Conservation (phyloP, 2,329 filamentous ascomycete species). For the Penicillium sclerotiorum region DNA sequence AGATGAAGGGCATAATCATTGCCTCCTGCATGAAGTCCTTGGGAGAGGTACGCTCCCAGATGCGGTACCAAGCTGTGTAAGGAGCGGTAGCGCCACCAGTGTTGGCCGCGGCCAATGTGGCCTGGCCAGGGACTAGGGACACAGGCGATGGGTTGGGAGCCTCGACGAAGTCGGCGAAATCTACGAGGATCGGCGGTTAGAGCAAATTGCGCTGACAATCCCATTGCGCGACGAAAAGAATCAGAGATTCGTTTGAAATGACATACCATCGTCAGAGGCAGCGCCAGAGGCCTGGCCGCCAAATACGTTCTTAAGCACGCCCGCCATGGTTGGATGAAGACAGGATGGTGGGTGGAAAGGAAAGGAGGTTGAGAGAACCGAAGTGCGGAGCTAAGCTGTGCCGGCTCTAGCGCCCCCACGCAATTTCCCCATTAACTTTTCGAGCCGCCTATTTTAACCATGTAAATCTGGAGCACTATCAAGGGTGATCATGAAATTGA, state of each 20-base stretch:
- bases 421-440: slow-evolving; percentile 36
- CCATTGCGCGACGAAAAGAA: too few species aligned
- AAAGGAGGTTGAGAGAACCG: slow-evolving; percentile 27
- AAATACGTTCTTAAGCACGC: slow-evolving; percentile 44
- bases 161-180: slow-evolving; percentile 91
- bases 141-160: slow-evolving; percentile 67
- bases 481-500: neutral
- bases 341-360: slow-evolving; percentile 22
- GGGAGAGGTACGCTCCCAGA: slow-evolving; percentile 85
- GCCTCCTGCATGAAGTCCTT: slow-evolving; percentile 88
- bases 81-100: slow-evolving; percentile 56
- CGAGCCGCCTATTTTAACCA: neutral
- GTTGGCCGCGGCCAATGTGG: slow-evolving; percentile 45
- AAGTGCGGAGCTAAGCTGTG: slow-evolving; percentile 29
- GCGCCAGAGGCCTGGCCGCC: slow-evolving; percentile 35
- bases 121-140: slow-evolving; percentile 48
- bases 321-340: slow-evolving; percentile 37
- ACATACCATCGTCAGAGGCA: slow-evolving; percentile 41
- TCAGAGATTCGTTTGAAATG: too few species aligned
- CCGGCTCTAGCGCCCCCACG: slow-evolving; percentile 48
- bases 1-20: slow-evolving; percentile 74
- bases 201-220: too few species aligned
- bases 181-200: slow-evolving; percentile 49
- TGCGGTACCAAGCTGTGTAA: slow-evolving; percentile 94
- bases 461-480: neutral